These are phyloP conservation scores for Eremothecium gossypii DNA, from an alignment of 1,139 yeast genomes.

Conservation along the genomic window DNA sequence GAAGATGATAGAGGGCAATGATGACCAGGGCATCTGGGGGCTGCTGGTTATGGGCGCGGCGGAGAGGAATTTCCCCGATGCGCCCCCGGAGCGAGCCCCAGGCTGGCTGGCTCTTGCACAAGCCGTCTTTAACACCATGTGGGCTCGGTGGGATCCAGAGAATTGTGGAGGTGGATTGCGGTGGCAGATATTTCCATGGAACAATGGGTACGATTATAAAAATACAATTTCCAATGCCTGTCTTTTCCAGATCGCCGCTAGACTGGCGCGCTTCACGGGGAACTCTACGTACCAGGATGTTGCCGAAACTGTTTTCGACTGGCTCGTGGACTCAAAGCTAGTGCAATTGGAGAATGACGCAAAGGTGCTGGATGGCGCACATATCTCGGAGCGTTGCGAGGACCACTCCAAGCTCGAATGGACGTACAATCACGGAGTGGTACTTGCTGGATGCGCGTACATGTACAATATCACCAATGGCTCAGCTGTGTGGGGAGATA, in stretches of 20 bases:
- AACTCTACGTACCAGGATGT: slow-evolving; percentile 65
- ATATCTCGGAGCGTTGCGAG: slow-evolving; percentile 40
- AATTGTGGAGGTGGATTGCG: slow-evolving; percentile 82
- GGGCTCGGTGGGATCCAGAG: slow-evolving; percentile 70
- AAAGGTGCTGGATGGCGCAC: slow-evolving; percentile 55
- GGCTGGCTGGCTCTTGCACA: slow-evolving; percentile 72
- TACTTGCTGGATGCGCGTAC: slow-evolving; percentile 51
- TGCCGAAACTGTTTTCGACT: slow-evolving; percentile 73
- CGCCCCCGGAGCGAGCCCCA: slow-evolving; percentile 25
- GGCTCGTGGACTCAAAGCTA: slow-evolving; percentile 61
- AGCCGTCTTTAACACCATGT: slow-evolving; percentile 85
- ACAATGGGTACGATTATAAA: slow-evolving; percentile 86
- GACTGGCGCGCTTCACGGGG: slow-evolving; percentile 76
- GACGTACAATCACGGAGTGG: slow-evolving; percentile 56
- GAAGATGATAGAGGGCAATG: slow-evolving; percentile 58
- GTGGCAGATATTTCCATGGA: slow-evolving; percentile 96
- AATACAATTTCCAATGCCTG: slow-evolving; percentile 88
- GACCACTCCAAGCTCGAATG: slow-evolving; percentile 43
- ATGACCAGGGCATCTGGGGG: slow-evolving; percentile 70
- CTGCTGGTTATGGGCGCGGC: slow-evolving; percentile 52
- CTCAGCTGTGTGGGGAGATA: slow-evolving; percentile 54
- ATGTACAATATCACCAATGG: slow-evolving; percentile 53
- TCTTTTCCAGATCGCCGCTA: slow-evolving; percentile 76
- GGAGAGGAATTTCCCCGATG: slow-evolving; percentile 47
- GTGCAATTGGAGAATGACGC: slow-evolving; percentile 40